A percentile compares a stretch with the other conserved stretches of the same genome.
phyloP scores from a whole-genome alignment of 495 filamentous ascomycete genomes.

The Entonaema liquescens region DNA sequence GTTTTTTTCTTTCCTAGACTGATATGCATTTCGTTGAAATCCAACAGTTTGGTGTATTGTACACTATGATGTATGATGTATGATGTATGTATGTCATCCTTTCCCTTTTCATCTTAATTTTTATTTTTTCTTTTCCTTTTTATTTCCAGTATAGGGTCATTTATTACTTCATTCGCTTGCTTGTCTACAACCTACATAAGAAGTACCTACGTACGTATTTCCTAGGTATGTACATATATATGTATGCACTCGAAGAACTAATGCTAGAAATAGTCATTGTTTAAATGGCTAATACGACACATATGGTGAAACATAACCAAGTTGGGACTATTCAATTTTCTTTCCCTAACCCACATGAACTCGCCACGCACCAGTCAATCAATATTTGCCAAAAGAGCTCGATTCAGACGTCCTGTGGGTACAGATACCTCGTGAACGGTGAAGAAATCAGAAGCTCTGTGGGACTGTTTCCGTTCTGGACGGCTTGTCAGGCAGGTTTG shows the following conservation, averaged over 20 bases:
- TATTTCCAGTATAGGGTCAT: neutral
- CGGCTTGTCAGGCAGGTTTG: constrained; percentile 20
- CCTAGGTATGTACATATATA: neutral
- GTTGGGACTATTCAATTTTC: constrained; percentile 4
- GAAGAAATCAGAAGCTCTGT: constrained; percentile 38
- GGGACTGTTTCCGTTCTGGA: constrained; percentile 35
- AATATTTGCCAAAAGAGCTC: neutral
- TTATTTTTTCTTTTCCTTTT: constrained; percentile 8
- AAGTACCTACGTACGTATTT: neutral
- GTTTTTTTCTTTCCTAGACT: neutral
- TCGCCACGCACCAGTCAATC: constrained; percentile 7
- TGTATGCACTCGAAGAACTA: neutral
- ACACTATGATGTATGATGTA: neutral
- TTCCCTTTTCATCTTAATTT: constrained; percentile 1
- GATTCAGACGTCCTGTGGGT: constrained; percentile 3
- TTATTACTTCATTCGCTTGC: neutral
- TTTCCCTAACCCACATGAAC: constrained; percentile 15
- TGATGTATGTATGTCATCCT: constrained; percentile 7
- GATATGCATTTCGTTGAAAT: neutral
- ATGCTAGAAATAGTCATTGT: neutral
- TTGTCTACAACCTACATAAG: too few relatives aligned
- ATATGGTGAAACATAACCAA: constrained; percentile 34
- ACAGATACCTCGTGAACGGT: constrained; percentile 34
- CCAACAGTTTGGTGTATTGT: neutral
- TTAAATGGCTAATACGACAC: constrained; percentile 4